Evolutionary conservation across 1,284 basidiomycete species (phyloP), one percentile per base, ranked within the genome.

Genomic region (Pseudozyma sp.): DNA sequence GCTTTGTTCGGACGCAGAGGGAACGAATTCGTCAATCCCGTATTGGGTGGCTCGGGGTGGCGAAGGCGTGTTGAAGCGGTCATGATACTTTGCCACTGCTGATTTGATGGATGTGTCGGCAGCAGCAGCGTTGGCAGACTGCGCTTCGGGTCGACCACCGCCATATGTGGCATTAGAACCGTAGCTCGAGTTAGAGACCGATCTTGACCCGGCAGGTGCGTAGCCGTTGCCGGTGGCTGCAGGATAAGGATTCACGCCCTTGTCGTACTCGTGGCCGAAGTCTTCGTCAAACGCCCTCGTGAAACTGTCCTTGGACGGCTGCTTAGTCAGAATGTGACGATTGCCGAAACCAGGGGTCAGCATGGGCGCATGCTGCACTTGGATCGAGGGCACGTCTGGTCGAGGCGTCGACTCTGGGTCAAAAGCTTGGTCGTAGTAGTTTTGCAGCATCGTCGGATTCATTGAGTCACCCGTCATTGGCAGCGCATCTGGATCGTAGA

Each of bases 401-500:
- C 52, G 49, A 3, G 58, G 58, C 10, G 61, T 61, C 36, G 19
- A 47, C 5, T 69, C 45, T 1, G 58, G 43, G 38, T 65, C 65
- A 36, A 44, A 35, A 12, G 35, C 21, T 9, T 35, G 48, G 12
- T 59, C 39, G 14, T 54, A 40, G 44, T 60, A 59, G 25, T 47
- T 53, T 47, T 53, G 34, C 16, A 43, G 7, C 13, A 52, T 52
- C 5, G 55, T 13, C 1, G 53, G 57, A 13, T n/a, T 53, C 14
- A 35, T 12, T 4, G 34, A 34, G 12, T 53, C 58, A 14, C 25
- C 50, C 40, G 52, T 57, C 18, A 18, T 25, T 2, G 62, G 66
- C 36, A 79, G 57, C 34, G 62, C 35, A 21, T 79, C 77, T 2
- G 75, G 77, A 52, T 77, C 75, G 53, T 79, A 79, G 51, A 66